Base-by-base conservation (phyloP, 116 monocot species). In the Trichopus zeylanicus region DNA sequence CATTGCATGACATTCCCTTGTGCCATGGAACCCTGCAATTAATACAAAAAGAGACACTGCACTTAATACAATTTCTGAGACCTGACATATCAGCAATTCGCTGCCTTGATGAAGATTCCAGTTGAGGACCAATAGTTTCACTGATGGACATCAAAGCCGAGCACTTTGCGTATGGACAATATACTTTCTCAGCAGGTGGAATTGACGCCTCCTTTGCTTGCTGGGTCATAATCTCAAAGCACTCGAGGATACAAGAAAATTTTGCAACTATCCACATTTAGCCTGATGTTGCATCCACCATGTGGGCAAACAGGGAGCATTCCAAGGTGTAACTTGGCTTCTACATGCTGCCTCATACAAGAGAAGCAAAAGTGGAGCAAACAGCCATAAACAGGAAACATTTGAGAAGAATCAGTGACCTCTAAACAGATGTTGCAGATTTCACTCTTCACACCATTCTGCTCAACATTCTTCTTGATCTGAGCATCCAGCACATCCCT, bases 341-440 rank as follows among this genome's bases (percentile, higher is more conserved):
- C 84, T n/a, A 81, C 84, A 75, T 91, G 95, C 60, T 97, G 91
- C 39, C 66, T 81, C 87, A 97, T 84, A 67, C 95, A 97, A 55
- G 84, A 77, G 57, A 84, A 72, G 59, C 97, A 97, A 51, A 77
- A 97, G 15, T 77, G 66, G 64, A 91, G 97, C 27, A 26, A 55
- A 68, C 97, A 97, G 5, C 26, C 67, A 39, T 73, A 61, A 53
- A 87, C 67, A 20, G 30, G 46, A 61, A 79, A 84, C 77, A 97
- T 84, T 21, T 75, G 62, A 53, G 74, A 71, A 26, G 54, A 29
- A 33, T 84, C 84, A 24, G 67, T 69, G 48, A 66, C 73, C 73
- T 97, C 97, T 37, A 91, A 74, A 56, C 97, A 97, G 52, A 97
- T 91, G 18, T 25, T 68, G 71, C 97, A 97, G 23, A 61, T 71